Conservation (phyloP, 768 basidiomycete genomes). For the Amanita pseudoporphyria region DNA sequence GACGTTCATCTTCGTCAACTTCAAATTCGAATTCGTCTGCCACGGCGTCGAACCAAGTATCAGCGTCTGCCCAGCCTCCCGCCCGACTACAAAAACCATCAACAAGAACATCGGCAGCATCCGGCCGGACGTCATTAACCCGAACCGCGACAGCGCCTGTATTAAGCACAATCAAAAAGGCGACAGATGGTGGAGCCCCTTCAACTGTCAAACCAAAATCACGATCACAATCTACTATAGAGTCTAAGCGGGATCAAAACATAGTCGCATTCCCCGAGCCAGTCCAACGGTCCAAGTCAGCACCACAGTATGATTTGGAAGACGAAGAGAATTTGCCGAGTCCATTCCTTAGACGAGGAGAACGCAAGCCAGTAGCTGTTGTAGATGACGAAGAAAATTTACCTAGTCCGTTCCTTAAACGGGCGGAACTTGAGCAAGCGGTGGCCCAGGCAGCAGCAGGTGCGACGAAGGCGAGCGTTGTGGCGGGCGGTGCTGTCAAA, state of each 20-base stretch:
- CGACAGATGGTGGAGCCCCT: not conserved
- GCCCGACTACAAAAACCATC: slow-evolving; percentile 50
- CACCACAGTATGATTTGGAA: slow-evolving; percentile 53
- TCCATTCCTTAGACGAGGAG: slow-evolving; percentile 62
- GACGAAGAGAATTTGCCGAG: slow-evolving; percentile 84
- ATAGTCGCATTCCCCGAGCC: slow-evolving; percentile 18
- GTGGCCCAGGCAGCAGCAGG: not conserved
- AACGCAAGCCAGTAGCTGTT: slow-evolving; percentile 20
- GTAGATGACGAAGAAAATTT: slow-evolving; percentile 74
- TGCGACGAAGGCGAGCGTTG: not conserved
- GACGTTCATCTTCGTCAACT: not conserved
- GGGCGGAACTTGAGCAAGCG: slow-evolving; percentile 28
- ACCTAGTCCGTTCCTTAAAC: slow-evolving; percentile 75
- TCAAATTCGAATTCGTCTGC: not conserved
- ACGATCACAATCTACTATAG: not conserved
- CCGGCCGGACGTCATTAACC: slow-evolving; percentile 1
- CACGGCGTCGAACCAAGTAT: not conserved
- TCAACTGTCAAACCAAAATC: not conserved
- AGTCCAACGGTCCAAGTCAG: slow-evolving; percentile 13
- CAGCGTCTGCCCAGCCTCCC: slow-evolving; percentile 21
- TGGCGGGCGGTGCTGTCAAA: slow-evolving; percentile 2
- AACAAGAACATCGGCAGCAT: slow-evolving; percentile 23
- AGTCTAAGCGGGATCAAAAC: slow-evolving; percentile 6
- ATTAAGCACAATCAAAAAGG: slow-evolving; percentile 9
- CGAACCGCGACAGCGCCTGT: slow-evolving; percentile 3